These are phyloP conservation scores for Groenewaldozyma auringiensis DNA, from an alignment of 1,139 yeast genomes.

Conservation along the genomic window DNA sequence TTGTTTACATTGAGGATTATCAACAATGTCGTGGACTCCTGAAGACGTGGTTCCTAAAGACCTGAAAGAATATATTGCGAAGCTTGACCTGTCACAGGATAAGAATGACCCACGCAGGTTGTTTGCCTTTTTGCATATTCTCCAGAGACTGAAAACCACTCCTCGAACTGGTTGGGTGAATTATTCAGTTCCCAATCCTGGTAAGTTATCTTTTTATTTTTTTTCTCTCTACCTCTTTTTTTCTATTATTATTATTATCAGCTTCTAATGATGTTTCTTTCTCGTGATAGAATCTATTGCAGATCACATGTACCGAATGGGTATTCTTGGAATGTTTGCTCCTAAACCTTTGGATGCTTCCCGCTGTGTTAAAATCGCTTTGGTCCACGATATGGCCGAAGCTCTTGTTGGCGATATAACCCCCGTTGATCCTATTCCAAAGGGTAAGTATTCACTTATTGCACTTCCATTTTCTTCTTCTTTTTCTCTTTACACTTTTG, in stretches of 20 bases:
- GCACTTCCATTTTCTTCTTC: too few relatives aligned
- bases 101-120: constrained; percentile 8
- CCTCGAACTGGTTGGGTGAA: constrained; percentile 94
- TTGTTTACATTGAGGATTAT: too few relatives aligned
- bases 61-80: constrained; percentile 37
- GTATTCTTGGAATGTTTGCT: constrained; percentile 68
- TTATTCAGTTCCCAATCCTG: constrained; percentile 51
- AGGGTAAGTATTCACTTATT: constrained; percentile 25
- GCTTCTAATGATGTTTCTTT: not conserved
- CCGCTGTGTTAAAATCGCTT: constrained; percentile 75
- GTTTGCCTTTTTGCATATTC: constrained; percentile 57
- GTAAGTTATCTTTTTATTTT: constrained; percentile 7
- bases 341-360: constrained; percentile 44
- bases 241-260: not conserved
- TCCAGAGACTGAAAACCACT: constrained; percentile 68
- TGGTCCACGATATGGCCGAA: constrained; percentile 93
- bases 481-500: not conserved
- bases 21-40: too few relatives aligned
- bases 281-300: constrained; percentile 59
- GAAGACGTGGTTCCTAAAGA: constrained; percentile 49
- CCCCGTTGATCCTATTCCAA: constrained; percentile 68
- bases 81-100: constrained; percentile 12
- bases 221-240: not conserved
- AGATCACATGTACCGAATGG: constrained; percentile 98
- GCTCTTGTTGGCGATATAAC: constrained; percentile 91